Evolutionary conservation across 805 yeast genomes (phyloP), one percentile per base, ranked within the genome.

Genomic region (Candida piceae): DNA sequence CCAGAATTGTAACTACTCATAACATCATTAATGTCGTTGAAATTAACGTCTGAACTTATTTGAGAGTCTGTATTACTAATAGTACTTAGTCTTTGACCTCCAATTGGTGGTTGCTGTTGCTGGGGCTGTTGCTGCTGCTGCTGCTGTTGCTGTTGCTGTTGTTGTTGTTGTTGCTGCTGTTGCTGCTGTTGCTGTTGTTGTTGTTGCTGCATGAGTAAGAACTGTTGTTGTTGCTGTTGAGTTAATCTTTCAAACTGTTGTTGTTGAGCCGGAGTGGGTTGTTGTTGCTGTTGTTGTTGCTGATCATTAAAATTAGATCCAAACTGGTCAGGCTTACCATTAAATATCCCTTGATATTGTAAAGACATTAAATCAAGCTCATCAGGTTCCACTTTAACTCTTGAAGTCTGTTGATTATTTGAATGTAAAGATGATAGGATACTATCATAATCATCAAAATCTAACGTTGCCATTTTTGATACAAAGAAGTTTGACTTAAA

Each of bases 21-120:
- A 2, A 58, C 62, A 39, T 58, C 62, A 34, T 56, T 56, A 11
- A 58, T 36, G 13, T 59, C 63, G 19, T 52, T 49, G 19, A 55
- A 53, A 36, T 56, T 53, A 7, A 57, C 36, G 3, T 58, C 62
- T 1, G 62, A 49, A 9, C 46, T 45, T 13, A 42, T 22, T 8
- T 50, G 44, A 6, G 56, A 48, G 11, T 50, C 46, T 12, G 46
- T 31, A n/a, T 48, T 38, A 20, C 44, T 41, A 13, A 47, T 41
- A 9, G 44, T 43, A 17, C 53, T 46, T 18, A 50, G 42, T 36
- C 54, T 36, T 30, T 31, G 40, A 10, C 31, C 30, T 34, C 23
- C 34, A 34, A 17, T 29, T 20, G 6, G 22, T 20, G 6, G 9
- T 20, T 20, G 22, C 22, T 20, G 9, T 7, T 7, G 9, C 9